Evolutionary conservation across 2,329 filamentous ascomycete species (phyloP).

Genomic region (Diaporthe velutina): DNA sequence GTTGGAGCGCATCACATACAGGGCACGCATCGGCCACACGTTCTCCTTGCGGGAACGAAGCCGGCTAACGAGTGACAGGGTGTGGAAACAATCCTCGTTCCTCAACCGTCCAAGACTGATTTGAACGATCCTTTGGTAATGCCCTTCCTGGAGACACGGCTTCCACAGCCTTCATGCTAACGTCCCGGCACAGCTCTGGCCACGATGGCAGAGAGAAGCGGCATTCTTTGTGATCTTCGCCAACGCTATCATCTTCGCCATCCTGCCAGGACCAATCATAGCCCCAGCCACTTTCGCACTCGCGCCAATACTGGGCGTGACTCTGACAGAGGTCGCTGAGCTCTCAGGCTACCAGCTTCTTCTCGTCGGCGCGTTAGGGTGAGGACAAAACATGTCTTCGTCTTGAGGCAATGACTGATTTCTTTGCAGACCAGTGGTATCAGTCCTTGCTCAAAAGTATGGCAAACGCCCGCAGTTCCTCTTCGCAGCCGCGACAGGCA

Average conservation of each 20-base stretch:
- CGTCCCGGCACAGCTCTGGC: constrained; percentile 39
- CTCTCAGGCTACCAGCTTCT: constrained; percentile 43
- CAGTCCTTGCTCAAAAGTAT: constrained; percentile 50
- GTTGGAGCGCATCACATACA: constrained; percentile 36
- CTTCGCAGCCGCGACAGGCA: constrained; percentile 46
- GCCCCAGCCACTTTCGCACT: constrained; percentile 42
- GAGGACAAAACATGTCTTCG: background rate
- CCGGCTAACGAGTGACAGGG: constrained; percentile 29
- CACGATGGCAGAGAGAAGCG: constrained; percentile 42
- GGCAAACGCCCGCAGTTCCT: constrained; percentile 51
- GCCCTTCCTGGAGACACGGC: background rate
- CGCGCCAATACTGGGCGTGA: constrained; percentile 42
- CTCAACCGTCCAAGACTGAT: constrained; percentile 39
- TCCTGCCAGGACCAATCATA: constrained; percentile 42
- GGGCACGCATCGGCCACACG: background rate
- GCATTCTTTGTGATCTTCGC: constrained; percentile 42
- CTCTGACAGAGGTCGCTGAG: constrained; percentile 44
- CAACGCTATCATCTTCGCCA: constrained; percentile 43
- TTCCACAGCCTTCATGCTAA: background rate
- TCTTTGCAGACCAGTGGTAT: constrained; percentile 43
- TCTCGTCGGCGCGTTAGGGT: constrained; percentile 41
- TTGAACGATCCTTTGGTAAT: constrained; percentile 42
- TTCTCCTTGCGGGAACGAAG: background rate
- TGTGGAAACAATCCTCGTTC: constrained; percentile 41
- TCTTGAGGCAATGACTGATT: background rate